These are phyloP conservation scores for Monosporascus sp. DNA, from an alignment of 2,329 filamentous ascomycete genomes.

Conservation along the genomic window DNA sequence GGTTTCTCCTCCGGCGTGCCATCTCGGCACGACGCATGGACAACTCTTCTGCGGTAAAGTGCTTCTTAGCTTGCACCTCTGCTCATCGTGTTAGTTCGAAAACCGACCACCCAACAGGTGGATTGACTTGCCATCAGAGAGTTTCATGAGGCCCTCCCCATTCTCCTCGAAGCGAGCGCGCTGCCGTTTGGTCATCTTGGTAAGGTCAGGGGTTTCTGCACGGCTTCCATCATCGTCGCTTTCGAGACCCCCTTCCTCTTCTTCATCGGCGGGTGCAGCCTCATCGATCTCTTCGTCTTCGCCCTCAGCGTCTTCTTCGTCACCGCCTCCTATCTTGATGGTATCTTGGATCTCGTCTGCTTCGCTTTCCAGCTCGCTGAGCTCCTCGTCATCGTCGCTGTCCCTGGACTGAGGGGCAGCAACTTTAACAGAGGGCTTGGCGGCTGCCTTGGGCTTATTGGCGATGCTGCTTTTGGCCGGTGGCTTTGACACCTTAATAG, in stretches of 20 bases:
- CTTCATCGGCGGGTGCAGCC: constrained; percentile 29
- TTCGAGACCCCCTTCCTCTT: constrained; percentile 34
- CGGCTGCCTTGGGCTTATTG: constrained; percentile 21
- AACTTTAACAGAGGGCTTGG: constrained; percentile 29
- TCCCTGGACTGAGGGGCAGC: constrained; percentile 28
- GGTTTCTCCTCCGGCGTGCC: constrained; percentile 55
- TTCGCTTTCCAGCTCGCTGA: constrained; percentile 52
- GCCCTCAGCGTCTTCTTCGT: constrained; percentile 35
- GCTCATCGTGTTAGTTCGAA: constrained; percentile 15
- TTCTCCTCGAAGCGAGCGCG: constrained; percentile 54
- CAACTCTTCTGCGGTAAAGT: constrained; percentile 56
- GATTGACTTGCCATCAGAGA: constrained; percentile 49
- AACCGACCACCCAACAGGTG: neutral
- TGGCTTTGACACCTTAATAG: constrained; percentile 46
- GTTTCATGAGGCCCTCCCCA: constrained; percentile 51
- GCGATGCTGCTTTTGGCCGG: constrained; percentile 26
- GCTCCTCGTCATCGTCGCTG: constrained; percentile 50
- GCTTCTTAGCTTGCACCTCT: constrained; percentile 61
- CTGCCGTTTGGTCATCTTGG: constrained; percentile 58
- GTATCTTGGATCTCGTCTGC: constrained; percentile 42
- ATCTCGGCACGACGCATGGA: constrained; percentile 59
- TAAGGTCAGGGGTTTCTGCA: constrained; percentile 47
- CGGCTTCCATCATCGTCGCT: constrained; percentile 42
- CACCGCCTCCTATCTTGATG: constrained; percentile 34
- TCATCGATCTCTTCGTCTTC: constrained; percentile 44